Base-by-base conservation (phyloP, 106 monocot genomes). In the Agapanthus africanus region DNA sequence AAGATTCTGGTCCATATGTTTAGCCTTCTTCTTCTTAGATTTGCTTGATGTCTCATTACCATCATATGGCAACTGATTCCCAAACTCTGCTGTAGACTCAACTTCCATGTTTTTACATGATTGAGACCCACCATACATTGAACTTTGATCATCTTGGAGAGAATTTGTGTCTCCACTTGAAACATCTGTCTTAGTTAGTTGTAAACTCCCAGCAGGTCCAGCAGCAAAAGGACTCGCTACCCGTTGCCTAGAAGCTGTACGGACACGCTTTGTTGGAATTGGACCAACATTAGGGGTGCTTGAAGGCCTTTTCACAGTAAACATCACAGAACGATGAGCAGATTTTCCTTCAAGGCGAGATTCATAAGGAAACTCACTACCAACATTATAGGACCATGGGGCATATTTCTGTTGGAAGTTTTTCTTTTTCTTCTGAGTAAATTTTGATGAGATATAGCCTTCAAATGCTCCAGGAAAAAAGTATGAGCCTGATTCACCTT, bases 161-260 rank as follows among this genome's bases (percentile, higher is more conserved):
- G 93, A 93, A 80, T 60, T 85, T 42, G 93, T 99, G 51, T 99
- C 99, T 47, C 87, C 90, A 78, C 93, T 99, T 52, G 99, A 99
- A 73, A 75, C 90, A 74, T 99, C 99, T 44, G 85, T 93, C 85
- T 88, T 93, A 25, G n/a, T 62, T 83, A 40, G 80, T 31, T 70
- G 72, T 84, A 10, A n/a, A n/a, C n/a, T n/a, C n/a, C 81, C 81
- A 67, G 73, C 28, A 44, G 23, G 66, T 77, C 73, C 80, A 41
- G 65, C 36, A 77, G 33, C 63, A 70, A 73, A 88, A 70, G 91
- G 94, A 70, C 85, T 82, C 31, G 73, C 73, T 73, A 86, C 64
- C 14, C 91, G 81, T 59, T 84, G 90, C 31, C 88, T 80, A 62
- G 85, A 44, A 68, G 90, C 87, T 57, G 99, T 87, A 15, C 99